A percentile compares a stretch with the other conserved stretches of the same genome.
phyloP scores from a whole-genome alignment of 1,284 basidiomycete genomes.

The Heterobasidion irregulare region DNA sequence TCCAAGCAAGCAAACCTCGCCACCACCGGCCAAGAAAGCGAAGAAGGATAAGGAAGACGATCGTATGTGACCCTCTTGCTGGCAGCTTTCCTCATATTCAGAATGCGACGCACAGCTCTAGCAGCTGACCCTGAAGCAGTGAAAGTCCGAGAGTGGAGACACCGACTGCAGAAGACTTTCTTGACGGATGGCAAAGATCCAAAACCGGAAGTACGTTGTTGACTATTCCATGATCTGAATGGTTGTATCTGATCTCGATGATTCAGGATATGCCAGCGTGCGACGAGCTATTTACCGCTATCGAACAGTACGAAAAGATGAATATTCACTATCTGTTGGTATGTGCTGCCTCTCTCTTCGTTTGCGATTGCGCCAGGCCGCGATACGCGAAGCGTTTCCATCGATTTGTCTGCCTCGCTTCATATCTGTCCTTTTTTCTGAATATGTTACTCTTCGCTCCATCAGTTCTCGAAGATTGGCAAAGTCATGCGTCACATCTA shows the following conservation, averaged over 20 bases:
- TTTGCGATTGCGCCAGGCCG: neutral
- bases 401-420: neutral
- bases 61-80: slow-evolving; percentile 24
- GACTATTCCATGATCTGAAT: neutral
- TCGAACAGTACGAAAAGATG: slow-evolving; percentile 81
- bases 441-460: neutral
- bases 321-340: slow-evolving; percentile 79
- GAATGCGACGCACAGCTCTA: slow-evolving; percentile 26
- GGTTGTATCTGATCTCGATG: slow-evolving; percentile 7
- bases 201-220: slow-evolving; percentile 41
- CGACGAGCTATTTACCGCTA: slow-evolving; percentile 72
- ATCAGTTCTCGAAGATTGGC: slow-evolving; percentile 89
- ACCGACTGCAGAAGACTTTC: slow-evolving; percentile 87
- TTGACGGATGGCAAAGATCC: slow-evolving; percentile 52
- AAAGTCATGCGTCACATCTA: slow-evolving; percentile 97
- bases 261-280: slow-evolving; percentile 70
- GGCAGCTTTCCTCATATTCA: slow-evolving; percentile 4
- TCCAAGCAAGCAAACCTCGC: slow-evolving; percentile 43
- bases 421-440: slow-evolving; percentile 18
- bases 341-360: neutral
- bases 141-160: slow-evolving; percentile 82
- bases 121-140: slow-evolving; percentile 63
- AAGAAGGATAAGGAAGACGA: slow-evolving; percentile 57
- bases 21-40: slow-evolving; percentile 59
- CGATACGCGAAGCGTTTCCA: neutral